A percentile compares a stretch with the other conserved stretches of the same genome.
Conservation (phyloP, 2,329 filamentous ascomycete genomes). For the Arthroderma uncinatum region DNA sequence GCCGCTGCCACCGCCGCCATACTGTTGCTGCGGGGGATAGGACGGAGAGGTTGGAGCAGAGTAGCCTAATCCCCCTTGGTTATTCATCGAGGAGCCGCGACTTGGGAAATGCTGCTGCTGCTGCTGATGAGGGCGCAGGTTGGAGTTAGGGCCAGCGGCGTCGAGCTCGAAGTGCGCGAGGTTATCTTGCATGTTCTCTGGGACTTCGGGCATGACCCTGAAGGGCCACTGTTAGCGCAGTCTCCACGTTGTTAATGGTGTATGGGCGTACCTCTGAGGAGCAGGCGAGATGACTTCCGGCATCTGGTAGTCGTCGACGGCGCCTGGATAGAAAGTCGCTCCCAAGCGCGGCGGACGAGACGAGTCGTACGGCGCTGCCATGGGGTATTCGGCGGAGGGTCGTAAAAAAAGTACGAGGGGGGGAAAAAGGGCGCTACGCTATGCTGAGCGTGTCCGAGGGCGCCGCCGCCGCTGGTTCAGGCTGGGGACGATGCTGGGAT, state of each 20-base stretch:
- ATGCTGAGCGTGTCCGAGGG: neutral
- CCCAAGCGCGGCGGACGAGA: constrained; percentile 37
- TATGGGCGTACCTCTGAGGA: constrained; percentile 51
- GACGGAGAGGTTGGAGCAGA: neutral
- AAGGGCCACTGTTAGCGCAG: constrained; percentile 7
- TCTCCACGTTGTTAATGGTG: constrained; percentile 4
- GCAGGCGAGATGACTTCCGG: constrained; percentile 58
- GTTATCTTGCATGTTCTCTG: constrained; percentile 91
- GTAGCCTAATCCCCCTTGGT: constrained; percentile 15
- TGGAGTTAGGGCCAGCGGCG: constrained; percentile 38
- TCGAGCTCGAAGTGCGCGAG: constrained; percentile 82
- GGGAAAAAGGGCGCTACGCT: constrained; percentile 1
- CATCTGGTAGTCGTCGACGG: constrained; percentile 58
- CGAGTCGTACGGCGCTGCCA: constrained; percentile 29
- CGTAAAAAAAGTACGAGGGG: neutral
- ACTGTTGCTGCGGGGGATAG: constrained; percentile 2
- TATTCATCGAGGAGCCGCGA: constrained; percentile 26
- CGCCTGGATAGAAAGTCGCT: constrained; percentile 58
- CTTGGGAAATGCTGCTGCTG: constrained; percentile 25
- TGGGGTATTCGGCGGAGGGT: too few relatives aligned
- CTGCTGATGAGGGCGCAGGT: constrained; percentile 26
- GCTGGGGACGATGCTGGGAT: neutral
- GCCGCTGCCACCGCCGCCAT: neutral
- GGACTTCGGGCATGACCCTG: constrained; percentile 89
- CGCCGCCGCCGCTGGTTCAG: neutral